Evolutionary conservation across 1,284 basidiomycete genomes (phyloP).

Genomic region (Acaromyces ingoldii): DNA sequence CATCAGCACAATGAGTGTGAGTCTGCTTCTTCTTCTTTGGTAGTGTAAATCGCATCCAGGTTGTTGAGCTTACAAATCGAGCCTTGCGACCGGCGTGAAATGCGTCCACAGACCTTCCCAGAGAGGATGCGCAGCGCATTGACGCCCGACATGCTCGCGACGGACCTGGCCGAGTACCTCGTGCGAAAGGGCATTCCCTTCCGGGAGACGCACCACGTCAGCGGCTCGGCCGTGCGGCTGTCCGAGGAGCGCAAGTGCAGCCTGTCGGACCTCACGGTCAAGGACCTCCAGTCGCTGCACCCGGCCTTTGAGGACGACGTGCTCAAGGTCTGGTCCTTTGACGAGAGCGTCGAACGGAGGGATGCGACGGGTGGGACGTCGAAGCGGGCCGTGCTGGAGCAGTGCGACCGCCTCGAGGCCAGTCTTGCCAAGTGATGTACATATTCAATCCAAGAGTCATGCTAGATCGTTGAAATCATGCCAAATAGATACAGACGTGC

Average conservation of each 20-base stretch:
- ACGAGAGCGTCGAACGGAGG: constrained; percentile 78
- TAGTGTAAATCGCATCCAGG: too few species aligned
- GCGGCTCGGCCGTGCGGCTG: constrained; percentile 87
- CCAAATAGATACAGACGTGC: background rate
- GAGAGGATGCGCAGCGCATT: constrained; percentile 83
- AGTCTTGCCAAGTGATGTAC: too few species aligned
- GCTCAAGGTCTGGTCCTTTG: constrained; percentile 48
- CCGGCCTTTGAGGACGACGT: constrained; percentile 79
- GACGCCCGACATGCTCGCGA: constrained; percentile 95
- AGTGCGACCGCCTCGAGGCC: constrained; percentile 54
- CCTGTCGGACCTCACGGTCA: constrained; percentile 71
- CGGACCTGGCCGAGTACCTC: constrained; percentile 94
- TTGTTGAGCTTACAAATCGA: too few species aligned
- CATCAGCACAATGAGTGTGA: constrained; percentile 67
- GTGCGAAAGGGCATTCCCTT: constrained; percentile 94
- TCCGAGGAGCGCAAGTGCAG: constrained; percentile 78
- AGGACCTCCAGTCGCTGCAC: constrained; percentile 72
- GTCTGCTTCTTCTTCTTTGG: background rate
- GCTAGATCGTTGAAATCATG: too few species aligned
- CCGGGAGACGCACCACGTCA: constrained; percentile 97
- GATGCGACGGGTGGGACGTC: constrained; percentile 89
- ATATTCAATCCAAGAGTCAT: too few species aligned
- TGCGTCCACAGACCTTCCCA: constrained; percentile 76
- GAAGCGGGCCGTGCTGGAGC: constrained; percentile 74
- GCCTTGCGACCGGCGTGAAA: too few species aligned